Evolutionary conservation across 2,329 filamentous ascomycete species (phyloP), one percentile per base, ranked within the genome.

Genomic region (Trichothecium roseum): DNA sequence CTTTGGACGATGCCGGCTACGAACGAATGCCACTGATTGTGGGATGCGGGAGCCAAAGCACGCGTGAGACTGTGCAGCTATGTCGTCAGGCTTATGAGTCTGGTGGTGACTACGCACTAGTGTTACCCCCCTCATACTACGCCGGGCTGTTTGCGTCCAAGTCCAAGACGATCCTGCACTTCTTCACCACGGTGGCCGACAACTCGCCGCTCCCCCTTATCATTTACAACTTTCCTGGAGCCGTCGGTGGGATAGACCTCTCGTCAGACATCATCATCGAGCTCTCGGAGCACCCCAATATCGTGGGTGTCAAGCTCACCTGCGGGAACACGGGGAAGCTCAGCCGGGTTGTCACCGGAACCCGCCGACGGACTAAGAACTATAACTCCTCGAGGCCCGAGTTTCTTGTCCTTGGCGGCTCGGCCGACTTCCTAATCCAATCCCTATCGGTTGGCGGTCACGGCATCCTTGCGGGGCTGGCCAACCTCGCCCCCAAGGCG

Each of bases 91-190:
- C 83, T 8, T 73, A 73, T 46, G 68, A 72, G 28, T 68, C 77
- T 15, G 84, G 84, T 35, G 83, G 80, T 42, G 81, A 87, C 52
- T 84, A 82, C 44, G 82, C 82, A 3, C 68, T 91, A 34, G 72
- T 89, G 1, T 67, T 89, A 12, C 81, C 84, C 13, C 84, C 84
- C 1, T 77, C 75, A 32, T 91, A 89, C 62, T 89, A 87, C 59
- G 74, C 79, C 33, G 52, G 71, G 1, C 62, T 84, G n/a, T 78
- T 85, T 48, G 72, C 68, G 10, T 32, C 40, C 7, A 31, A 14
- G 7, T 68, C 72, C 9, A 42, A 50, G 18, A 46, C 56, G 10
- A 39, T 55, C 7, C 41, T 72, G 28, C 67, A 70, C 35, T 78
- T 77, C 55, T 88, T 85, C 65, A 62, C 57, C 29, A 68, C 74